Conservation (phyloP, 2,329 filamentous ascomycete species). For the Ophiostoma novo-ulmi region DNA sequence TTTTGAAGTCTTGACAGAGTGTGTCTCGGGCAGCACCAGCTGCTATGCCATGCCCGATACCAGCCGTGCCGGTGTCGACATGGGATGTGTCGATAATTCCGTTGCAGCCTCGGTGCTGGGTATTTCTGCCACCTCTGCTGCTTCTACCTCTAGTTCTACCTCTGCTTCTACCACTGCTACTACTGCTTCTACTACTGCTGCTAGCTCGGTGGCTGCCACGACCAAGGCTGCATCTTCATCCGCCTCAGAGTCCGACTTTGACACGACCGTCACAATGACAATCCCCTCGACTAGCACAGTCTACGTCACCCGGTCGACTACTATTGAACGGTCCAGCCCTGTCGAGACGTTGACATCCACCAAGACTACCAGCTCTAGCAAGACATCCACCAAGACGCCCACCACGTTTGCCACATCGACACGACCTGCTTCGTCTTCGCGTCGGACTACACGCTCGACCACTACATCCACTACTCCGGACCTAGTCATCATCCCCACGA, state of each 20-base stretch:
- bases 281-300: constrained; percentile 19
- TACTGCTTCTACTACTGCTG: neutral
- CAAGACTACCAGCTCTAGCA: constrained; percentile 6
- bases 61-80: constrained; percentile 42
- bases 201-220: neutral
- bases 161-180: neutral
- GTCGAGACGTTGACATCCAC: neutral
- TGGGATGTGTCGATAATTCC: constrained; percentile 44
- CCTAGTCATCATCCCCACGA: neutral
- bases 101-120: constrained; percentile 44
- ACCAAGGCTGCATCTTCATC: neutral
- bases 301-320: constrained; percentile 10
- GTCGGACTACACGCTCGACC: neutral
- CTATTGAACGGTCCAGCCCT: neutral
- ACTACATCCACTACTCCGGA: neutral
- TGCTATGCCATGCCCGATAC: constrained; percentile 55
- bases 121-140: neutral
- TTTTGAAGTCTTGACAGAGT: constrained; percentile 42
- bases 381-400: neutral
- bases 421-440: neutral
- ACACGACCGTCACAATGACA: constrained; percentile 17
- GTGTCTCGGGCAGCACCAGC: constrained; percentile 32
- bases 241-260: neutral
- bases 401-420: constrained; percentile 11
- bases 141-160: neutral